Evolutionary conservation across 1,139 yeast genomes (phyloP), one percentile per base, ranked within the genome.

Genomic region (Yamadazyma songkhlaensis): DNA sequence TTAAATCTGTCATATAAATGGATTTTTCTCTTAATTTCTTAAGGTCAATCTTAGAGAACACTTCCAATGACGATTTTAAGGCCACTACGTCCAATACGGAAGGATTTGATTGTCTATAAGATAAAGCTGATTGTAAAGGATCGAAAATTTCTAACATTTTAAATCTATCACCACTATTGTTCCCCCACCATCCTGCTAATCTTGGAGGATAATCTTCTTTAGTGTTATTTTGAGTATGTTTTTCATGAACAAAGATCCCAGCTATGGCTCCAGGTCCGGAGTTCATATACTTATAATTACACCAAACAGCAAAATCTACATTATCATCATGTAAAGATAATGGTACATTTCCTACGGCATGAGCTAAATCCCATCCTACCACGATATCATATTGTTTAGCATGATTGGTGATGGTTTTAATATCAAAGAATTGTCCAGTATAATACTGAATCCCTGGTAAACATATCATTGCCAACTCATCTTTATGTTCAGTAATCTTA

Each of bases 131-230:
- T 9, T 73, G 67, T 24, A 85, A 83, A 0, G 96, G 96, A 43
- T 82, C 84, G 49, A 88, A 90, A 31, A 68, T 56, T 53, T 85
- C 94, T 41, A 74, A 59, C 97, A 90, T 90, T 48, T 81, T 71
- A 57, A 90, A 90, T 43, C 97, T 66, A 24, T 78, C 79, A 2
- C 53, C 49, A 0, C 82, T 66, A 48, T 84, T 79, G 54, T 87
- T 89, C 0, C 97, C 97, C 97, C 97, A 90, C 97, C 97, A 90
- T 1, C 97, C 97, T 0, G 96, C 95, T 39, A 86, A 66, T 46
- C 97, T 68, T 1, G 95, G 84, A 26, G 75, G 53, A 36, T 67
- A 67, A 31, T 60, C 59, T 11, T 54, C 46, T 20, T 51, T 54
- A 37, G 62, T 50, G 53, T 54, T 64, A 46, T 55, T 50, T 32